Base-by-base conservation (phyloP, 2,329 filamentous ascomycete genomes). In the Epichloe brachyelytri region DNA sequence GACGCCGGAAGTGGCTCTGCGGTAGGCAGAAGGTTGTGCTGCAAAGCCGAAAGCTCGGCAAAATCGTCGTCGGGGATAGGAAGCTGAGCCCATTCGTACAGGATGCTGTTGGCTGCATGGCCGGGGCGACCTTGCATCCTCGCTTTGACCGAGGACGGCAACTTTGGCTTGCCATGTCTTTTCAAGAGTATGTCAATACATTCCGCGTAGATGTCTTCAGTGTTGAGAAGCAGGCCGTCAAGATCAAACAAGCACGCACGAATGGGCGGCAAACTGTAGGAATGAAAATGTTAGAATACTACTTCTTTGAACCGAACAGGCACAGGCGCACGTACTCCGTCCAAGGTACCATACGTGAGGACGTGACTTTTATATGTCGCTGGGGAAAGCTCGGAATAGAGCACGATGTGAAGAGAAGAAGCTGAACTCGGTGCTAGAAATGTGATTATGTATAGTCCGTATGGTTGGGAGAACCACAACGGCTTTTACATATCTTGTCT, bases 191-290 rank as follows among this genome's bases (percentile, higher is more conserved):
- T 43, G 19, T 44, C 36, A 3, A 39, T 44, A 3, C 33, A 7
- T n/a, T 26, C n/a, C n/a, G 26, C 37, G 14, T 44, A 44, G n/a
- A 49, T 36, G 40, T 49, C 48, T 14, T 49, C 48, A 0, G 48
- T 43, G 14, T 49, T 44, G 26, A 49, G 33, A 3, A 49, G 38
- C 11, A 49, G 40, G 6, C 48, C 48, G 17, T 49, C 48, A 26
- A 49, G 36, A 30, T 49, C 48, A 22, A 49, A 49, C 8, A 49
- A 26, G 20, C 48, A 49, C 6, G 20, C 30, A 19, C 48, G 48
- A n/a, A 49, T 15, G 1, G 48, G 17, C 5, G 19, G 40, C 11
- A 49, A 49, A 17, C 48, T 49, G 33, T 48, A 22, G 36, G 3
- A 10, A 8, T 26, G 8, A 30, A 30, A 10, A 30, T 30, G 26